Conservation (phyloP, 2,329 filamentous ascomycete genomes). For the Colletotrichum sp. region DNA sequence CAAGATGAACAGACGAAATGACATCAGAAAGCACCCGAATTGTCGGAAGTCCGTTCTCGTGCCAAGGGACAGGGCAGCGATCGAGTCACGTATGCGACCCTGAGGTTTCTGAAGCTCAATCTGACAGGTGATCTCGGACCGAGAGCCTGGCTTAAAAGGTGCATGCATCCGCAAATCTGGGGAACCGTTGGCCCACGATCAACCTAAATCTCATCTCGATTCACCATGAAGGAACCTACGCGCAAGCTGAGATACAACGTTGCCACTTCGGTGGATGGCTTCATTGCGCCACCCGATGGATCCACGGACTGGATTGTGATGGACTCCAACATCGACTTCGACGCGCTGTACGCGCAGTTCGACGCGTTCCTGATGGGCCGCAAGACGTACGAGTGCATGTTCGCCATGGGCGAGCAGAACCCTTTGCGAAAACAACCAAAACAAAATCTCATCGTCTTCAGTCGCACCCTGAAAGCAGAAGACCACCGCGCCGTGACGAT, state of each 20-base stretch:
- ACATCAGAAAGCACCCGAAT: background rate
- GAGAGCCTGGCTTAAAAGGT: background rate
- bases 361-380: slow-evolving; percentile 37
- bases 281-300: slow-evolving; percentile 33
- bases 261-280: slow-evolving; percentile 37
- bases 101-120: background rate
- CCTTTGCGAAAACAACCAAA: slow-evolving; percentile 23
- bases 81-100: background rate
- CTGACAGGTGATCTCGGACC: background rate
- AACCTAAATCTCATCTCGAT: background rate
- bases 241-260: slow-evolving; percentile 34
- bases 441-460: slow-evolving; percentile 32
- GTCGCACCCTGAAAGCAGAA: slow-evolving; percentile 20
- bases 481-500: slow-evolving; percentile 28
- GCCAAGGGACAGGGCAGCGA: background rate
- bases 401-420: slow-evolving; percentile 17
- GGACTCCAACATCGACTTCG: slow-evolving; percentile 36
- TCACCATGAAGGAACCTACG: background rate
- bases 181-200: slow-evolving; percentile 4
- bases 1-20: background rate
- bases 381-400: slow-evolving; percentile 35
- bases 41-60: slow-evolving; percentile 1
- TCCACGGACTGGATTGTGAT: slow-evolving; percentile 34
- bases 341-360: slow-evolving; percentile 32
- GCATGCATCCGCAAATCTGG: background rate